A percentile compares a stretch with the other conserved stretches of the same genome.
Conservation (phyloP, 768 basidiomycete genomes). For the Amanita subjunquillea region DNA sequence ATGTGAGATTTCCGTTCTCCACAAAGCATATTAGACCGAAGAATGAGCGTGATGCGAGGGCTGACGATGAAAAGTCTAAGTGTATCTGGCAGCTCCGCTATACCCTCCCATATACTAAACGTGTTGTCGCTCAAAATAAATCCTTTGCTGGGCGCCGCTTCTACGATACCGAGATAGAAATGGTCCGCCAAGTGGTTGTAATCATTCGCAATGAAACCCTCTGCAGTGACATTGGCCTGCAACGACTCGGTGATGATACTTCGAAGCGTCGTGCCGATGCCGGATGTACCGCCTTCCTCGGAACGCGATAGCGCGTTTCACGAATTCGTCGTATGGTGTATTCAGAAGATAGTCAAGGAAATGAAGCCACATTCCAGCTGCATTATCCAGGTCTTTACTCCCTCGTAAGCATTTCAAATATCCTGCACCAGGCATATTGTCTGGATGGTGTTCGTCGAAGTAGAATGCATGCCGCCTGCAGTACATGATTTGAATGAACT, state of each 20-base stretch:
- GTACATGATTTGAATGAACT: no score
- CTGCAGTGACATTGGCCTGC: neutral
- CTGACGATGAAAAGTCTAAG: slow-evolving; percentile 24
- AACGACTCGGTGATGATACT: no score
- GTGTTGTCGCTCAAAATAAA: slow-evolving; percentile 22
- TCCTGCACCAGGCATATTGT: no score
- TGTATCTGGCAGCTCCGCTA: slow-evolving; percentile 10
- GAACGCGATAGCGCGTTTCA: no score
- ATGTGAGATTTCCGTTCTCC: no score
- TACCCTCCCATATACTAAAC: slow-evolving; percentile 26
- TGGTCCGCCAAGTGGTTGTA: slow-evolving; percentile 18
- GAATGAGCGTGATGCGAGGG: slow-evolving; percentile 21
- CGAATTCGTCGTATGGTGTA: no score
- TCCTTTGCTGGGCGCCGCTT: slow-evolving; percentile 20
- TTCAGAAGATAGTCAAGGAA: no score
- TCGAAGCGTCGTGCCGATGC: neutral
- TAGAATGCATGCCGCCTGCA: no score
- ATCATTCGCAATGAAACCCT: slow-evolving; percentile 12
- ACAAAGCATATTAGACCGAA: slow-evolving; percentile 13
- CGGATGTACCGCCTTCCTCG: neutral
- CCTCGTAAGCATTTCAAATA: no score
- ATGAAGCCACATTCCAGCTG: no score
- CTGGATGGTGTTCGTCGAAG: no score
- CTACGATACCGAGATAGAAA: slow-evolving; percentile 25
- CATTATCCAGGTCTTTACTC: no score